A percentile compares a stretch with the other conserved stretches of the same genome.
phyloP scores from a whole-genome alignment of 2,329 filamentous ascomycete genomes.

The Parasarocladium wereldwijsianum region DNA sequence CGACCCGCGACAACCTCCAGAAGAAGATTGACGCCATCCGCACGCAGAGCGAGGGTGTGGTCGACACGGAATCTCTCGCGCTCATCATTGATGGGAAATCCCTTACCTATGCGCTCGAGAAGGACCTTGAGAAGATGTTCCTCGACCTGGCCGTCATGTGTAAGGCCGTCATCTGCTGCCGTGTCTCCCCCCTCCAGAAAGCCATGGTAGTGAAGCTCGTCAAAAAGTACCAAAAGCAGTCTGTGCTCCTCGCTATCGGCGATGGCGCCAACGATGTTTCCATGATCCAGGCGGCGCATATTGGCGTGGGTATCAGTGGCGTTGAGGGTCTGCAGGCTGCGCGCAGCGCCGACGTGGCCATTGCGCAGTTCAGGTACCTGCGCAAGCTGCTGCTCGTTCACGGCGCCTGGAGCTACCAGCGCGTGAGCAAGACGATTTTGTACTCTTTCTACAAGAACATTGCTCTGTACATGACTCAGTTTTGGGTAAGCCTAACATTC shows the following conservation, averaged over 20 bases:
- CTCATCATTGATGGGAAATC: conserved; percentile 95
- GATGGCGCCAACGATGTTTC: conserved; percentile 99
- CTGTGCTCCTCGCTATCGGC: conserved; percentile 87
- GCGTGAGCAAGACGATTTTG: conserved; percentile 89
- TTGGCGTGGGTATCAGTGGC: conserved; percentile 94
- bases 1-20: conserved; percentile 74
- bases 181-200: conserved; percentile 94
- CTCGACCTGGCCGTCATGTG: conserved; percentile 87
- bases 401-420: conserved; percentile 94
- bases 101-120: conserved; percentile 82
- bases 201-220: conserved; percentile 96
- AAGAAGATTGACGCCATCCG: conserved; percentile 89
- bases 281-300: conserved; percentile 98
- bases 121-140: conserved; percentile 85
- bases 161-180: conserved; percentile 97
- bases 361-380: conserved; percentile 89
- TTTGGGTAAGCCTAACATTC: conserved; percentile 58
- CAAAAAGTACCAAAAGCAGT: conserved; percentile 78
- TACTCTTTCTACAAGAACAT: conserved; percentile 99
- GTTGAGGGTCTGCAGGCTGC: conserved; percentile 94
- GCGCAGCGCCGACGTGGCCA: conserved; percentile 86
- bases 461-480: conserved; percentile 95
- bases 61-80: conserved; percentile 75
- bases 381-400: conserved; percentile 90
- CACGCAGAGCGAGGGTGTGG: conserved; percentile 61